Evolutionary conservation across 1,139 yeast genomes (phyloP).

Genomic region (Kodamaea arcana): DNA sequence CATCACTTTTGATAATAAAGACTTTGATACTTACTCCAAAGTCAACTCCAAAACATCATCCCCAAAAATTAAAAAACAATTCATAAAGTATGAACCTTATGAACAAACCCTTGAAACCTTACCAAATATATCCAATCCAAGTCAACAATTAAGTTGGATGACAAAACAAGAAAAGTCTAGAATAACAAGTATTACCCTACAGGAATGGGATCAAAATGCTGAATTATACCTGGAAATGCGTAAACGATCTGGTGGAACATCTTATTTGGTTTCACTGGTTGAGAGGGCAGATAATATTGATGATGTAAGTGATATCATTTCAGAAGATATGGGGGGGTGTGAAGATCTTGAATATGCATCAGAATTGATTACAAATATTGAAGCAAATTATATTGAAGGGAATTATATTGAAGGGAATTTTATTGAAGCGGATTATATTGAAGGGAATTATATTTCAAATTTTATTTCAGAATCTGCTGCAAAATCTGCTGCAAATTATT

Average conservation of each 20-base stretch:
- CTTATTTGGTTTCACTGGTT: slow-evolving; percentile 19
- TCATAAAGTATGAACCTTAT: slow-evolving; percentile 10
- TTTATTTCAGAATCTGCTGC: too few species aligned
- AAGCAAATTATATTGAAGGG: too few species aligned
- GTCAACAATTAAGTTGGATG: slow-evolving; percentile 12
- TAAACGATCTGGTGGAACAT: slow-evolving; percentile 18
- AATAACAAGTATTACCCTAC: slow-evolving; percentile 22
- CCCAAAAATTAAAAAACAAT: background rate
- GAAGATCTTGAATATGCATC: too few species aligned
- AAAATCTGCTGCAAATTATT: background rate
- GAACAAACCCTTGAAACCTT: slow-evolving; percentile 23
- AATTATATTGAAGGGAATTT: too few species aligned
- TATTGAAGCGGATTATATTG: too few species aligned
- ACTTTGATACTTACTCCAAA: background rate
- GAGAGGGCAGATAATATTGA: slow-evolving; percentile 27
- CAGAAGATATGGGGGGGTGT: too few species aligned
- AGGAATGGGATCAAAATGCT: slow-evolving; percentile 30
- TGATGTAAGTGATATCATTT: slow-evolving; percentile 5
- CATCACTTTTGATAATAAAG: background rate
- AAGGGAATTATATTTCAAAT: too few species aligned
- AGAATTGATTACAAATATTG: too few species aligned
- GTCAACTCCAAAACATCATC: background rate
- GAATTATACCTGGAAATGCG: slow-evolving; percentile 22
- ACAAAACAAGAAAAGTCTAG: slow-evolving; percentile 3
- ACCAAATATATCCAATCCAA: slow-evolving; percentile 28